phyloP scores from a whole-genome alignment of 768 basidiomycete species.

The Mycena galericulata region DNA sequence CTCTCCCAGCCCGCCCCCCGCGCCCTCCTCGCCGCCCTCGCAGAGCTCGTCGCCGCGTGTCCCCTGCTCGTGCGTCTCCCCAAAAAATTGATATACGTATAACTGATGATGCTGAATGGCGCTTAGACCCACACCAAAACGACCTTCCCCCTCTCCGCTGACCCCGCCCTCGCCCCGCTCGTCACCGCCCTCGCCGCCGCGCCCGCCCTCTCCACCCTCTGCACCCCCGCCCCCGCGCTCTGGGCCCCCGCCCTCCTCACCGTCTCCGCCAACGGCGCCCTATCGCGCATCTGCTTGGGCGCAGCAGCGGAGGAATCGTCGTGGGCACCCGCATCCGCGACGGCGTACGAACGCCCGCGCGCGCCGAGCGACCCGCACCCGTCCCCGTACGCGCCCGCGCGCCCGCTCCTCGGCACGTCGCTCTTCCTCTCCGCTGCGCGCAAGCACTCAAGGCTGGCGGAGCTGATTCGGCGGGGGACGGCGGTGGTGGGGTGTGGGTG shows the following conservation, averaged over 20 bases:
- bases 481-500: constrained; percentile 42
- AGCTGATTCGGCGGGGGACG: constrained; percentile 68
- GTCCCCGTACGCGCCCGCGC: constrained; percentile 28
- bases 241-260: constrained; percentile 65
- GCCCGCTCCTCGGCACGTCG: constrained; percentile 58
- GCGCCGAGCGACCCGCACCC: neutral
- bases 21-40: constrained; percentile 58
- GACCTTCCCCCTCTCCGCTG: constrained; percentile 68
- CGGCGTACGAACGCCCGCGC: neutral
- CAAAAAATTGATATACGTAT: no score
- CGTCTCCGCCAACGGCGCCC: constrained; percentile 59
- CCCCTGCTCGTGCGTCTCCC: constrained; percentile 57
- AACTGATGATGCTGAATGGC: neutral
- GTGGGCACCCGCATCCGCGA: constrained; percentile 13
- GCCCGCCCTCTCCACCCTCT: constrained; percentile 58
- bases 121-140: constrained; percentile 64
- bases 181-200: constrained; percentile 53
- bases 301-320: no score
- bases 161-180: constrained; percentile 50
- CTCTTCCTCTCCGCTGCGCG: constrained; percentile 70
- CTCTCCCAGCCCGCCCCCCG: constrained; percentile 63
- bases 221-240: constrained; percentile 66
- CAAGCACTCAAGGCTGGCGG: constrained; percentile 62
- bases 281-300: constrained; percentile 37
- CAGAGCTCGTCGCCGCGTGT: constrained; percentile 59